phyloP scores from a whole-genome alignment of 2,329 filamentous ascomycete species.

The Fusarium miscanthi region DNA sequence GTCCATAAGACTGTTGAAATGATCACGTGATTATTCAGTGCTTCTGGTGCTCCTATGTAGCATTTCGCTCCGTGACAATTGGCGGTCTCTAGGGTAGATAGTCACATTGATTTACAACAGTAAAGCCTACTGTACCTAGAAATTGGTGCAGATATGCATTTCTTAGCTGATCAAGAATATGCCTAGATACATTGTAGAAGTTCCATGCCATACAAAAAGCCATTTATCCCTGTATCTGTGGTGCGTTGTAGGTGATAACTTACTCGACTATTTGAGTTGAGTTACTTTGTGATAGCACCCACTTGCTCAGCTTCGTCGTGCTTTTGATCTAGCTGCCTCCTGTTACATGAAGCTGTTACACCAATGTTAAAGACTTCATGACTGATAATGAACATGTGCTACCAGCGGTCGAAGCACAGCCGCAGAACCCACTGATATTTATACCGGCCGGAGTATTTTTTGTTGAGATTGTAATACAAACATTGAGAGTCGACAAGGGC shows the following conservation, averaged over 20 bases:
- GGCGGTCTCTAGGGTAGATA: not conserved
- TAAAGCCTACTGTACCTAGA: not conserved
- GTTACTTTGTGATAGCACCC: rapidly evolving
- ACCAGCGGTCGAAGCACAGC: not conserved
- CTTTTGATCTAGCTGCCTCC: no score
- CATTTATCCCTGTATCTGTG: not conserved
- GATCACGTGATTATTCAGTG: slow-evolving; percentile 20
- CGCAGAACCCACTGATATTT: not conserved
- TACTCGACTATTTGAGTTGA: not conserved
- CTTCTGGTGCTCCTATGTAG: rapidly evolving
- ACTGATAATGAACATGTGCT: not conserved
- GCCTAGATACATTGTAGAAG: not conserved
- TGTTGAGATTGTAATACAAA: not conserved
- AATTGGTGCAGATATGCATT: not conserved
- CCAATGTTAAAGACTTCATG: not conserved
- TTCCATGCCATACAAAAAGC: not conserved
- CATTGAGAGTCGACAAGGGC: not conserved
- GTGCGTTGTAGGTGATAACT: not conserved
- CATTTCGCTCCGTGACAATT: rapidly evolving
- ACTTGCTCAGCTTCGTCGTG: not conserved
- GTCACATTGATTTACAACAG: not conserved
- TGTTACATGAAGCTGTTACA: not conserved
- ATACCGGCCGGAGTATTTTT: not conserved
- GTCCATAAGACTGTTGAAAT: slow-evolving; percentile 43
- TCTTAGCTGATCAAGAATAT: not conserved